Conservation (phyloP, 2,329 filamentous ascomycete genomes). For the Colletotrichum eremochloae region DNA sequence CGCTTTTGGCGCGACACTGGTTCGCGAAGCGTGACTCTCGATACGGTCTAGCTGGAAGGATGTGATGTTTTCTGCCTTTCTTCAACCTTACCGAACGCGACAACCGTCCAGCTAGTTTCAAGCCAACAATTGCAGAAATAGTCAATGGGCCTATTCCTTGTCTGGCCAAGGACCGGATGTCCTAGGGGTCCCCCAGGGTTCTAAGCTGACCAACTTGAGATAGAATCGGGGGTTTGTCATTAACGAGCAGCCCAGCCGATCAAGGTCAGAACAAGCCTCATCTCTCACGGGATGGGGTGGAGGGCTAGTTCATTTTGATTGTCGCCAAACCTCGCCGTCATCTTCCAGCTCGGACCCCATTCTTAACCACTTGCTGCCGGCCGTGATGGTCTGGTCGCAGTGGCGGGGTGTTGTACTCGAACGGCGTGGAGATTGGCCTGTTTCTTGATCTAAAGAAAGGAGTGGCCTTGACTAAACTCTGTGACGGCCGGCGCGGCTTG, state of each 20-base stretch:
- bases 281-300: background rate
- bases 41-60: conserved; percentile 13
- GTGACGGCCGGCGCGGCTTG: conserved; percentile 7
- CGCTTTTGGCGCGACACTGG: conserved; percentile 29
- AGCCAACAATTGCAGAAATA: conserved; percentile 15
- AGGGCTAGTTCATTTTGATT: background rate
- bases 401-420: conserved; percentile 3
- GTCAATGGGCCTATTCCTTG: conserved; percentile 11
- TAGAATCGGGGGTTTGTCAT: conserved; percentile 1
- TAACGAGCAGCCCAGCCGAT: conserved; percentile 30
- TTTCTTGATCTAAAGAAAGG: conserved; percentile 24
- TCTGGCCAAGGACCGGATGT: conserved; percentile 28
- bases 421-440: background rate
- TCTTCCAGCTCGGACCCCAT: conserved; percentile 20
- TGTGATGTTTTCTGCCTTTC: conserved; percentile 13
- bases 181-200: conserved; percentile 3
- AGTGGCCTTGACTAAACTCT: background rate
- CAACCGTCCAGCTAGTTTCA: conserved; percentile 11
- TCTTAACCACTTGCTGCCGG: conserved; percentile 7
- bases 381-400: conserved; percentile 8
- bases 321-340: conserved; percentile 4
- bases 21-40: conserved; percentile 5
- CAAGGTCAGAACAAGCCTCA: conserved; percentile 37
- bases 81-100: conserved; percentile 14
- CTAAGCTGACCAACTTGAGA: conserved; percentile 24